phyloP scores from a whole-genome alignment of 1,284 basidiomycete genomes.

The Clitocybe nebularis region DNA sequence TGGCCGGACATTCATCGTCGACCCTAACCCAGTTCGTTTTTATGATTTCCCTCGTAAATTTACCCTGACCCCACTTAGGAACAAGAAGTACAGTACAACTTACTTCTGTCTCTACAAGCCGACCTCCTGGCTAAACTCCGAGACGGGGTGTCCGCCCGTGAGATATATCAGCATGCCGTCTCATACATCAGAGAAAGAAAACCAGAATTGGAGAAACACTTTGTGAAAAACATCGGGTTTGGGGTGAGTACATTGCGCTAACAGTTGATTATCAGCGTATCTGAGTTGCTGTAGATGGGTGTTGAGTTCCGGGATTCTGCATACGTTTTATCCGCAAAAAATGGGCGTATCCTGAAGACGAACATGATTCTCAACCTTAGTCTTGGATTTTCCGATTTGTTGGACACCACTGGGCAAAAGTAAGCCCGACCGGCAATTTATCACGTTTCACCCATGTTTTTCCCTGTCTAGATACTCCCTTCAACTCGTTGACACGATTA shows the following conservation, averaged over 20 bases:
- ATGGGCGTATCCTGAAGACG: slow-evolving; percentile 62
- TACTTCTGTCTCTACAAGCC: slow-evolving; percentile 76
- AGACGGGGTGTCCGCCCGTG: slow-evolving; percentile 75
- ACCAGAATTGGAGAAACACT: slow-evolving; percentile 77
- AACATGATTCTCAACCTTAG: slow-evolving; percentile 87
- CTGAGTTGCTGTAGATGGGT: slow-evolving; percentile 60
- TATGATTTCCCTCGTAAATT: background rate
- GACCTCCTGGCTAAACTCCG: slow-evolving; percentile 78
- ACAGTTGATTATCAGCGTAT: slow-evolving; percentile 6
- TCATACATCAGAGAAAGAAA: slow-evolving; percentile 74
- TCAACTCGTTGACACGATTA: slow-evolving; percentile 88
- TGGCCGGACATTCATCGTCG: slow-evolving; percentile 92
- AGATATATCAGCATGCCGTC: slow-evolving; percentile 79
- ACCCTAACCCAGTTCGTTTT: slow-evolving; percentile 75
- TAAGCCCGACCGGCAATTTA: slow-evolving; percentile 30
- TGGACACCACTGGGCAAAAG: slow-evolving; percentile 76
- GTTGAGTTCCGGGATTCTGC: slow-evolving; percentile 92
- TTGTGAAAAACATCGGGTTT: slow-evolving; percentile 91
- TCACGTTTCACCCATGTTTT: slow-evolving; percentile 4
- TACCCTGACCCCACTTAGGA: slow-evolving; percentile 48
- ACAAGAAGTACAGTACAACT: slow-evolving; percentile 84
- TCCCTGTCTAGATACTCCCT: slow-evolving; percentile 69
- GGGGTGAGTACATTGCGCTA: slow-evolving; percentile 49
- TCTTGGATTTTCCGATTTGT: slow-evolving; percentile 82
- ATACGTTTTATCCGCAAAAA: slow-evolving; percentile 83